phyloP scores from a whole-genome alignment of 2,329 filamentous ascomycete genomes.

The Fusarium bulbicola region DNA sequence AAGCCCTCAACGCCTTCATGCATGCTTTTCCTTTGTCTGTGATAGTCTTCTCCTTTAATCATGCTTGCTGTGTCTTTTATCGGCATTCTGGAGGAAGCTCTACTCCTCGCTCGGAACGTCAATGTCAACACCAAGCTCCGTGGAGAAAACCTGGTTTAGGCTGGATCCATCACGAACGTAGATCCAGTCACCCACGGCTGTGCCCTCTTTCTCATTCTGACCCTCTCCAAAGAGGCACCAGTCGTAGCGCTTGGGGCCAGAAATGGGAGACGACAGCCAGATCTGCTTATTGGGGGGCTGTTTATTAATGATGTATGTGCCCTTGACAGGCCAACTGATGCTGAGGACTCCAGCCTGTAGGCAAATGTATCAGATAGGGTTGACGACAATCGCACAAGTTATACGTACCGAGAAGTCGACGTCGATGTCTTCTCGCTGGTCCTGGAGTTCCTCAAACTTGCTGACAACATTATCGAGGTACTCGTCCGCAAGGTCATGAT shows the following conservation, averaged over 20 bases:
- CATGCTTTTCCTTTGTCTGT: conserved; percentile 12
- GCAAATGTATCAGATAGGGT: conserved; percentile 19
- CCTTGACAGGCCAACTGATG: conserved; percentile 72
- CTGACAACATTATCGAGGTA: conserved; percentile 70
- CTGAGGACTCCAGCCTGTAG: conserved; percentile 84
- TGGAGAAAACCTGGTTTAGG: conserved; percentile 74
- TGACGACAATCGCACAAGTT: neutral
- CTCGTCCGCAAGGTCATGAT: conserved; percentile 79
- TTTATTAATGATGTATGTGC: conserved; percentile 96
- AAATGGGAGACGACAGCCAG: conserved; percentile 92
- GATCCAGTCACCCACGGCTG: conserved; percentile 80
- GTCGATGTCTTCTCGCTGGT: conserved; percentile 79
- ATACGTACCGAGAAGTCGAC: conserved; percentile 84
- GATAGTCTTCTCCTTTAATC: conserved; percentile 6
- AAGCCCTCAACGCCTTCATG: conserved; percentile 34
- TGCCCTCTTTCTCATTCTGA: conserved; percentile 79
- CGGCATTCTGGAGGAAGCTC: conserved; percentile 31
- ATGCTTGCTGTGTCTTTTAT: conserved; percentile 19
- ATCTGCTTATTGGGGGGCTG: conserved; percentile 98
- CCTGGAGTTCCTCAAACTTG: conserved; percentile 77
- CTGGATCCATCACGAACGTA: conserved; percentile 86
- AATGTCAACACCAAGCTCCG: conserved; percentile 78
- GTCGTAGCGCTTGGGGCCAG: conserved; percentile 93
- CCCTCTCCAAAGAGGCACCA: conserved; percentile 80
- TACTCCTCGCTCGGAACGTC: conserved; percentile 43